Percentiles rank a stretch among this genome's conserved stretches.
phyloP scores from a whole-genome alignment of 768 basidiomycete species.

The Paxillus ammoniavirescens region DNA sequence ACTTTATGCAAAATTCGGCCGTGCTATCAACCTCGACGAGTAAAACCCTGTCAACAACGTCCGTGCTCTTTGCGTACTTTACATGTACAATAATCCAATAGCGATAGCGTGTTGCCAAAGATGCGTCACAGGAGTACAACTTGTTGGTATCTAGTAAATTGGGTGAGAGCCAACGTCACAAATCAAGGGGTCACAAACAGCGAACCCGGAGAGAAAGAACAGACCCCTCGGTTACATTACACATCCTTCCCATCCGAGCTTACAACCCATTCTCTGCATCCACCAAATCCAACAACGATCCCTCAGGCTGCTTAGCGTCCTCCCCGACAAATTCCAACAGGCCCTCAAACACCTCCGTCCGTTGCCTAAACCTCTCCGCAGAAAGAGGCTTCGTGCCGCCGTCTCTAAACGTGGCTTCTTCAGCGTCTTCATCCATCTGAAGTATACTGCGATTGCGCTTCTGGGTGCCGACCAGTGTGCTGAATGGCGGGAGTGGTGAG shows the following conservation, averaged over 20 bases:
- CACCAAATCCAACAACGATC: slow-evolving; percentile 62
- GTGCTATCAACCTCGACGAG: slow-evolving; percentile 90
- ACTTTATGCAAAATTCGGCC: slow-evolving; percentile 90
- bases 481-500: no score
- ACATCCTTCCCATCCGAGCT: background rate
- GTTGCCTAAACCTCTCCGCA: slow-evolving; percentile 54
- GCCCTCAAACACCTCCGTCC: slow-evolving; percentile 68
- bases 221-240: background rate
- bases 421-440: slow-evolving; percentile 29
- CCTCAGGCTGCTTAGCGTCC: slow-evolving; percentile 64
- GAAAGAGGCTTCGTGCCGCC: slow-evolving; percentile 34
- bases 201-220: background rate
- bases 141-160: background rate
- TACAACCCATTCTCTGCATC: slow-evolving; percentile 36
- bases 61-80: background rate
- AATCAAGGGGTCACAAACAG: background rate
- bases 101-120: background rate
- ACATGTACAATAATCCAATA: background rate
- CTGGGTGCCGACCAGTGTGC: slow-evolving; percentile 1
- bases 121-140: background rate
- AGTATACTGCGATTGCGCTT: slow-evolving; percentile 24
- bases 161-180: background rate
- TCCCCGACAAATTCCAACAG: slow-evolving; percentile 63
- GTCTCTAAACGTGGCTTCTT: slow-evolving; percentile 24
- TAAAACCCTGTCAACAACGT: slow-evolving; percentile 22